These are phyloP conservation scores for Kalmanozyma brasiliensis DNA, from an alignment of 1,284 basidiomycete genomes.

Conservation along the genomic window DNA sequence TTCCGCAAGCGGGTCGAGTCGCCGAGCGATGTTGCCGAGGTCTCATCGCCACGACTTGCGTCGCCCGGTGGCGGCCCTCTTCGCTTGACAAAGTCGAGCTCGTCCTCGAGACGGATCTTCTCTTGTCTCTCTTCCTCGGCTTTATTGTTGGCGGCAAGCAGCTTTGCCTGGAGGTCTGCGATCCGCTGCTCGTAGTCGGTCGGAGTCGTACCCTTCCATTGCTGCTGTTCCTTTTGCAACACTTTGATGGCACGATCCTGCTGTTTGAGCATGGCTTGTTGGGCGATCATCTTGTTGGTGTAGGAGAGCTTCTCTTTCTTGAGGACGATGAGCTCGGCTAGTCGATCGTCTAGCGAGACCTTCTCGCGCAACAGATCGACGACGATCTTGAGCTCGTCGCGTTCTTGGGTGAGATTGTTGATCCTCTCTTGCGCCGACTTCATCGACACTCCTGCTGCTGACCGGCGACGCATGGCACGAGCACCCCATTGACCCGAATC, in stretches of 20 bases:
- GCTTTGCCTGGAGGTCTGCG: slow-evolving; percentile 40
- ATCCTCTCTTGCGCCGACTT: slow-evolving; percentile 64
- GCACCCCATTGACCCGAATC: slow-evolving; percentile 59
- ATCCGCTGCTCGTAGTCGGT: slow-evolving; percentile 39
- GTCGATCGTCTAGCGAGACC: slow-evolving; percentile 58
- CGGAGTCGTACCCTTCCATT: slow-evolving; percentile 47
- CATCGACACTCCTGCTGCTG: slow-evolving; percentile 60
- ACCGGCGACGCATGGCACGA: slow-evolving; percentile 55
- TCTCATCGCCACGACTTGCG: slow-evolving; percentile 31
- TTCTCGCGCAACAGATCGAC: slow-evolving; percentile 65
- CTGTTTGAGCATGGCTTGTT: slow-evolving; percentile 60
- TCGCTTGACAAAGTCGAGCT: slow-evolving; percentile 54
- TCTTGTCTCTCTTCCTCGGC: slow-evolving; percentile 44
- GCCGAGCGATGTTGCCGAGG: slow-evolving; percentile 29
- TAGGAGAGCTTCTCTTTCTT: slow-evolving; percentile 62
- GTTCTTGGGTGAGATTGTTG: slow-evolving; percentile 62
- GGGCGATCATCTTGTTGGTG: slow-evolving; percentile 60
- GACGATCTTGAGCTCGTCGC: slow-evolving; percentile 66
- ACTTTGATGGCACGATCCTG: slow-evolving; percentile 64
- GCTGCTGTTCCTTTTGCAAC: slow-evolving; percentile 58
- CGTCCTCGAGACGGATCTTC: slow-evolving; percentile 43
- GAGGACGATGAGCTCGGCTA: slow-evolving; percentile 59
- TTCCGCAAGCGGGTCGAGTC: slow-evolving; percentile 44
- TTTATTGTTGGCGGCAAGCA: slow-evolving; percentile 40
- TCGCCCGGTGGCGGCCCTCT: slow-evolving; percentile 35